phyloP scores from a whole-genome alignment of 305 asterid species.

The Fraxinus paxiana region DNA sequence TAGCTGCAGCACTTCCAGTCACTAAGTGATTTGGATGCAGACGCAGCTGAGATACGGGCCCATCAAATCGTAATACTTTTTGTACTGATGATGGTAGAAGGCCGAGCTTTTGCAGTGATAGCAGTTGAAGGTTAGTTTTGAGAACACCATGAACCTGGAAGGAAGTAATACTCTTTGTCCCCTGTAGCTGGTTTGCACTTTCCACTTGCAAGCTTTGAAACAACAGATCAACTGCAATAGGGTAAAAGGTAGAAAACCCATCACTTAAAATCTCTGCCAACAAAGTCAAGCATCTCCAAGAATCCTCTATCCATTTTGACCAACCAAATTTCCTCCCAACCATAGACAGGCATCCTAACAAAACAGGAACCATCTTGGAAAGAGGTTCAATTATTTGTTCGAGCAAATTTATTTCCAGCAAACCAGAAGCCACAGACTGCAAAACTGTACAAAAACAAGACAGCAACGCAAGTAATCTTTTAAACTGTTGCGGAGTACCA shows the following conservation, averaged over 20 bases:
- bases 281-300: conserved; percentile 98
- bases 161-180: conserved; percentile 48
- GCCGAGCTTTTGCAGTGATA: conserved; percentile 93
- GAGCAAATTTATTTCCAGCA: conserved; percentile 85
- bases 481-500: conserved; percentile 77
- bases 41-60: conserved; percentile 82
- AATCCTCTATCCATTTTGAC: conserved; percentile 93
- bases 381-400: conserved; percentile 82
- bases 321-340: conserved; percentile 92
- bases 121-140: conserved; percentile 84
- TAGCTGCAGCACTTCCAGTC: conserved; percentile 88
- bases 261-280: conserved; percentile 92
- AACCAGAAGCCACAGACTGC: conserved; percentile 95
- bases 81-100: conserved; percentile 70
- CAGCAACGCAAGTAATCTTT: conserved; percentile 69
- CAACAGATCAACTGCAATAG: conserved; percentile 70
- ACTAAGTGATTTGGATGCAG: conserved; percentile 96
- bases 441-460: conserved; percentile 89
- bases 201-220: conserved; percentile 76
- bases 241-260: conserved; percentile 73
- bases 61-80: conserved; percentile 61
- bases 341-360: conserved; percentile 73
- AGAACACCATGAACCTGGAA: conserved; percentile 95
- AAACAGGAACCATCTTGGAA: conserved; percentile 75
- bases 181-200: conserved; percentile 31